phyloP scores from a whole-genome alignment of 2,329 filamentous ascomycete genomes.

The Akanthomyces lecanii region DNA sequence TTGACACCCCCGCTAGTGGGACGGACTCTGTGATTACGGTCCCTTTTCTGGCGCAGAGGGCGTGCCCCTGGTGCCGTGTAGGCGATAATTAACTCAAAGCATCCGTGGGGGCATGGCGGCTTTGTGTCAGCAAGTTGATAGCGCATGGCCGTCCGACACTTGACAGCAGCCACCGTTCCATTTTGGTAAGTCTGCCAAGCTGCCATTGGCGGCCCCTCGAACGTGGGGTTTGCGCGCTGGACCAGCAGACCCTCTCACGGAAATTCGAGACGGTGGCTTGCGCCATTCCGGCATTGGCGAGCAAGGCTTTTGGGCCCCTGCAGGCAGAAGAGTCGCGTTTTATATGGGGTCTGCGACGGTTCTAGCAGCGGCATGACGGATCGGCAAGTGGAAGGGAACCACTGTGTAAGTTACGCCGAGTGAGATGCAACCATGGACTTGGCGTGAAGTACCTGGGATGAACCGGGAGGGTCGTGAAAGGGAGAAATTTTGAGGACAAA shows the following conservation, averaged over 20 bases:
- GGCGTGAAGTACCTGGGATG: not conserved
- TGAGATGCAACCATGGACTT: not conserved
- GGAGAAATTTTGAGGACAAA: not conserved
- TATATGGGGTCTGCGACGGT: not conserved
- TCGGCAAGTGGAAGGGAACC: not conserved
- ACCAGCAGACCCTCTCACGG: not conserved
- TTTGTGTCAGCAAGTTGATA: not conserved
- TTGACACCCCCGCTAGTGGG: slow-evolving; percentile 1
- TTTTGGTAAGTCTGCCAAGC: not conserved
- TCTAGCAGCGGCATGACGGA: not conserved
- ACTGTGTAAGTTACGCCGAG: not conserved
- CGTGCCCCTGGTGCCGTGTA: not conserved
- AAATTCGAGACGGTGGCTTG: not conserved
- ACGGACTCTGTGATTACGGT: not conserved
- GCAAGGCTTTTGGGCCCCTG: not conserved
- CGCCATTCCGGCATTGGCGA: not conserved
- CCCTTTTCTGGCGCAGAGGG: too few relatives aligned
- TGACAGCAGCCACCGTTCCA: not conserved
- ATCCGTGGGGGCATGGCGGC: not conserved
- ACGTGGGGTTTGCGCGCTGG: slow-evolving; percentile 2
- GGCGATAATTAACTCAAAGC: not conserved
- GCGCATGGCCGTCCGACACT: not conserved
- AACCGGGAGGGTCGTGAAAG: not conserved
- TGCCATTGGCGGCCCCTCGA: not conserved
- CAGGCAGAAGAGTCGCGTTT: not conserved